Evolutionary conservation across 768 basidiomycete genomes (phyloP).

Genomic region (Lactifluus volemus): DNA sequence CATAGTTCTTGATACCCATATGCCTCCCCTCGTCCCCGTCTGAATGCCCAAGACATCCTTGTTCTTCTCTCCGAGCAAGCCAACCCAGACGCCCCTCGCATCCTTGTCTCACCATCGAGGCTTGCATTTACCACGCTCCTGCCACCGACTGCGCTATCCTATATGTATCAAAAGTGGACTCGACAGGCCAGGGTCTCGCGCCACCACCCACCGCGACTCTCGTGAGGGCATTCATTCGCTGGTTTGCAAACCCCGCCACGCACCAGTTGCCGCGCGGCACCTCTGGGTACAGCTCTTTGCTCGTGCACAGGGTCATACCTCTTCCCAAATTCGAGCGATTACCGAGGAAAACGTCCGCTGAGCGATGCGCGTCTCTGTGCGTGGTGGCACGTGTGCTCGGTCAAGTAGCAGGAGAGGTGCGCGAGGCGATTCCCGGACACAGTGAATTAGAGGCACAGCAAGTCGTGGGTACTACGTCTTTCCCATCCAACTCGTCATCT

Average conservation of each 20-base stretch:
- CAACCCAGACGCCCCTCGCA: constrained; percentile 38
- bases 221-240: constrained; percentile 50
- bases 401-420: constrained; percentile 37
- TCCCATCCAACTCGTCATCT: constrained; percentile 9
- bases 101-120: constrained; percentile 69
- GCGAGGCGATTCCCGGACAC: constrained; percentile 50
- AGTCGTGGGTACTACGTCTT: constrained; percentile 37
- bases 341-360: constrained; percentile 61
- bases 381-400: constrained; percentile 85
- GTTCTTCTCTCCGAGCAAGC: constrained; percentile 63
- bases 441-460: constrained; percentile 57
- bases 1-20: constrained; percentile 67
- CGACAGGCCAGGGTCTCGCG: constrained; percentile 62
- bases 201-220: constrained; percentile 67
- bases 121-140: constrained; percentile 5
- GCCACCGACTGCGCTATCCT: constrained; percentile 11
- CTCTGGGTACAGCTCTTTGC: constrained; percentile 33
- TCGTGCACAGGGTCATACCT: constrained; percentile 86
- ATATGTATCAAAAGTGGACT: constrained; percentile 92
- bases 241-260: constrained; percentile 26
- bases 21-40: constrained; percentile 53
- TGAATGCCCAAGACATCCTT: constrained; percentile 69
- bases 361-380: constrained; percentile 72
- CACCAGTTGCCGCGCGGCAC: constrained; percentile 2
- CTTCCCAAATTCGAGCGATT: constrained; percentile 80